Conservation (phyloP, 768 basidiomycete species). For the Boletus rubropictus region DNA sequence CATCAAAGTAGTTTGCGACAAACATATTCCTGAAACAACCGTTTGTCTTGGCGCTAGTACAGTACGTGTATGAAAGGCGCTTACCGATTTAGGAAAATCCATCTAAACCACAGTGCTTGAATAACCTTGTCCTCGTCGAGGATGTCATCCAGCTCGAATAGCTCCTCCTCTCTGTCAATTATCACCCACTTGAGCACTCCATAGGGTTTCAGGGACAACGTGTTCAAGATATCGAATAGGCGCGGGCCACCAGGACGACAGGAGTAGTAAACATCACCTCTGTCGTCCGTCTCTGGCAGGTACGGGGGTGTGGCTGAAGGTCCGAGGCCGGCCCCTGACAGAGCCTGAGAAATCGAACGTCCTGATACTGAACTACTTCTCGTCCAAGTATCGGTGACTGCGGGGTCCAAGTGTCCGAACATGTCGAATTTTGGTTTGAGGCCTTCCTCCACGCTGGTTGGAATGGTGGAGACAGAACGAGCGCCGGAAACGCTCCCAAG, state of each 20-base stretch:
- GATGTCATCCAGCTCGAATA: slow-evolving; percentile 66
- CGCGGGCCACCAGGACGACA: slow-evolving; percentile 63
- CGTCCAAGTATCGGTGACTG: too few relatives aligned
- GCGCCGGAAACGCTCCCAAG: slow-evolving; percentile 4
- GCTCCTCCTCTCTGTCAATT: slow-evolving; percentile 67
- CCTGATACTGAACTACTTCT: slow-evolving; percentile 8
- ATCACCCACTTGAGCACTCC: slow-evolving; percentile 68
- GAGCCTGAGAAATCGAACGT: slow-evolving; percentile 8
- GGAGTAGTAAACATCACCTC: slow-evolving; percentile 48
- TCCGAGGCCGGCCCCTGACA: slow-evolving; percentile 38
- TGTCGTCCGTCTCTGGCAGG: slow-evolving; percentile 42
- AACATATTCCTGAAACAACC: slow-evolving; percentile 43
- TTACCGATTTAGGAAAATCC: slow-evolving; percentile 62
- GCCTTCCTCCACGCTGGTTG: slow-evolving; percentile 18
- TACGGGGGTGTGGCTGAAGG: slow-evolving; percentile 50
- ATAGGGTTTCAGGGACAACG: slow-evolving; percentile 52
- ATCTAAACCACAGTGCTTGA: slow-evolving; percentile 70
- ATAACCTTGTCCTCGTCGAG: slow-evolving; percentile 75
- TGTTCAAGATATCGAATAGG: slow-evolving; percentile 59
- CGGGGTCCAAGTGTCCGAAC: slow-evolving; percentile 1
- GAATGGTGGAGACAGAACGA: slow-evolving; percentile 1
- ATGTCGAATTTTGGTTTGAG: slow-evolving; percentile 18
- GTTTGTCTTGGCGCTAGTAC: background rate
- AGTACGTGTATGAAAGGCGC: slow-evolving; percentile 3
- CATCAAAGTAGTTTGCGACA: slow-evolving; percentile 48